These are phyloP conservation scores for Stemphylium vesicarium DNA, from an alignment of 2,329 filamentous ascomycete genomes.

Conservation along the genomic window DNA sequence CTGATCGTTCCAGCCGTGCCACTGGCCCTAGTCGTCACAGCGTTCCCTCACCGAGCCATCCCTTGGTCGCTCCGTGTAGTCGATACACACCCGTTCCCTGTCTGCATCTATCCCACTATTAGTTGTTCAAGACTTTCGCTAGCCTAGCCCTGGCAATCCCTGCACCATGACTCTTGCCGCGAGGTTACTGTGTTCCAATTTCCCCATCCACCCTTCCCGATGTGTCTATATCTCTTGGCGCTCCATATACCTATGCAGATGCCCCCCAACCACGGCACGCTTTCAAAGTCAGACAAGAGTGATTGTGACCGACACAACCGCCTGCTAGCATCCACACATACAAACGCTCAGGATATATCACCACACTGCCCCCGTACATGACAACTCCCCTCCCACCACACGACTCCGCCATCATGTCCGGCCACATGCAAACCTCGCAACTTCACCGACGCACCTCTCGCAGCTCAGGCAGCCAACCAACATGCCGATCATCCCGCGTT, in stretches of 20 bases:
- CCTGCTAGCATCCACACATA: slow-evolving; percentile 13
- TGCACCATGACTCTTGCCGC: slow-evolving; percentile 44
- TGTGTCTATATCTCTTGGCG: slow-evolving; percentile 48
- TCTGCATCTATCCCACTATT: slow-evolving; percentile 43
- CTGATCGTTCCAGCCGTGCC: slow-evolving; percentile 50
- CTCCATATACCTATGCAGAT: slow-evolving; percentile 46
- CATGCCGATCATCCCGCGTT: slow-evolving; percentile 42
- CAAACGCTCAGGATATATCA: slow-evolving; percentile 18
- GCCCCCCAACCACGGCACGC: slow-evolving; percentile 24
- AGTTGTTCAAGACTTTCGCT: slow-evolving; percentile 37
- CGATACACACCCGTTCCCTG: slow-evolving; percentile 42
- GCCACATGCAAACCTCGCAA: slow-evolving; percentile 36
- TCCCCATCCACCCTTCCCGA: slow-evolving; percentile 43
- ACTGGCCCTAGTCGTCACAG: slow-evolving; percentile 46
- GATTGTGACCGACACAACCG: slow-evolving; percentile 27
- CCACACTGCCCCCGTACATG: neutral
- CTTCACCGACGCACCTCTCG: slow-evolving; percentile 42
- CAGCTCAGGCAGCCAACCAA: slow-evolving; percentile 36
- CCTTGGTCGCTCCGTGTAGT: slow-evolving; percentile 43
- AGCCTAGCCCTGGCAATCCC: slow-evolving; percentile 38
- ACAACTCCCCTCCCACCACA: slow-evolving; percentile 23
- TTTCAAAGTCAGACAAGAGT: slow-evolving; percentile 23
- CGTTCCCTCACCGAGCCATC: slow-evolving; percentile 45
- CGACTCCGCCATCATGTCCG: slow-evolving; percentile 31
- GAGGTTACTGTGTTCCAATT: slow-evolving; percentile 36